Percentiles rank a stretch among this genome's conserved stretches.
These are phyloP conservation scores for Saturnispora serradocipensis DNA, from an alignment of 805 yeast genomes.

Conservation along the genomic window DNA sequence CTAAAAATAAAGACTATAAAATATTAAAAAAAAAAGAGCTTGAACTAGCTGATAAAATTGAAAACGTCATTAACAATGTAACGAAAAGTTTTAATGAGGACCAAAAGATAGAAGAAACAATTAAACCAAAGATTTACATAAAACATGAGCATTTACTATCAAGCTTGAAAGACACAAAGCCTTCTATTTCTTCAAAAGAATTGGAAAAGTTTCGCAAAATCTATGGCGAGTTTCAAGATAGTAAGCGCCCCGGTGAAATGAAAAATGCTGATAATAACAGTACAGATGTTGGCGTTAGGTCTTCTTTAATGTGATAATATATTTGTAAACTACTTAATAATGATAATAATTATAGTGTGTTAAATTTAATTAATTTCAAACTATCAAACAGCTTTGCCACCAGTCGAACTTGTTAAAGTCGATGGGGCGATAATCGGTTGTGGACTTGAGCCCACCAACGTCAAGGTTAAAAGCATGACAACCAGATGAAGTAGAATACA, in stretches of 20 bases:
- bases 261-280: conserved; percentile 70
- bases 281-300: conserved; percentile 74
- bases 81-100: conserved; percentile 30
- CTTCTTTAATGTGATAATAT: conserved; percentile 55
- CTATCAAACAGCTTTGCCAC: conserved; percentile 18
- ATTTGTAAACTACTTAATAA: background rate
- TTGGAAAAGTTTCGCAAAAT: conserved; percentile 50
- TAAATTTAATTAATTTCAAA: background rate
- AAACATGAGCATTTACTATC: conserved; percentile 44
- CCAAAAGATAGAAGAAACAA: conserved; percentile 28
- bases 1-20: conserved; percentile 1
- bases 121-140: conserved; percentile 34
- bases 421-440: conserved; percentile 9
- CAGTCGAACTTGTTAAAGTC: conserved; percentile 19
- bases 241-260: conserved; percentile 70
- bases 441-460: conserved; percentile 31
- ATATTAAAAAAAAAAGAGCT: conserved; percentile 16
- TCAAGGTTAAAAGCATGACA: conserved; percentile 55
- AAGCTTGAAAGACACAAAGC: conserved; percentile 69
- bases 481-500: conserved; percentile 67
- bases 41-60: conserved; percentile 14
- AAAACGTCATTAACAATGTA: conserved; percentile 13
- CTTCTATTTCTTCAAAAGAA: conserved; percentile 79
- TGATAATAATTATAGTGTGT: background rate
- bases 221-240: conserved; percentile 60